Percentiles rank a stretch among this genome's conserved stretches.
Evolutionary conservation across 2,329 filamentous ascomycete genomes (phyloP).

Genomic region (Penicillium sp.): DNA sequence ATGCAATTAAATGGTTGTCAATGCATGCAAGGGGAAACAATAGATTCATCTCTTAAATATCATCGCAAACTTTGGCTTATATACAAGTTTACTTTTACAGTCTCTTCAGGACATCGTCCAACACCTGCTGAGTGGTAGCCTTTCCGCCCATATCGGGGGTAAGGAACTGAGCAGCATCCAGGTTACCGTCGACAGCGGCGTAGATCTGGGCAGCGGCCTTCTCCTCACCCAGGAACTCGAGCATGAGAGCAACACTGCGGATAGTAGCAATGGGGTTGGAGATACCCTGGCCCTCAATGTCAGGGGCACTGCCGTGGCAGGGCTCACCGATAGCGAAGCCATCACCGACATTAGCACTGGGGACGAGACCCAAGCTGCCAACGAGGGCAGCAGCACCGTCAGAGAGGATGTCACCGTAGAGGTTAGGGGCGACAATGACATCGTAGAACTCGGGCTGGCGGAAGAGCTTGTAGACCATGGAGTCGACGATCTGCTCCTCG

Average conservation of each 20-base stretch:
- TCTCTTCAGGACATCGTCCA: constrained; percentile 80
- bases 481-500: constrained; percentile 98
- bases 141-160: constrained; percentile 88
- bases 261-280: constrained; percentile 97
- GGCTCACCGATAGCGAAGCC: constrained; percentile 96
- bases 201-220: constrained; percentile 87
- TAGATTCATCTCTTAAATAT: constrained; percentile 8
- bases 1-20: not conserved
- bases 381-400: constrained; percentile 94
- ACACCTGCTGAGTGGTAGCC: constrained; percentile 80
- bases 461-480: constrained; percentile 99
- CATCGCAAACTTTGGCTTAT: constrained; percentile 12
- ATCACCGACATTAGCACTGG: constrained; percentile 91
- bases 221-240: constrained; percentile 90
- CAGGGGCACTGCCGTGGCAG: constrained; percentile 92
- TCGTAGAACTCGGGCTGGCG: constrained; percentile 93
- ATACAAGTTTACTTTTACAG: constrained; percentile 55
- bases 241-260: constrained; percentile 86
- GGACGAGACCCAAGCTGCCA: constrained; percentile 86
- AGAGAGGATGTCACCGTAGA: constrained; percentile 95
- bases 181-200: constrained; percentile 82
- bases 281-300: constrained; percentile 89
- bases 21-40: not conserved
- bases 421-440: constrained; percentile 94
- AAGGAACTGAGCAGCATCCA: constrained; percentile 77